Base-by-base conservation (phyloP, 2,329 filamentous ascomycete species). In the Cadophora sp. region DNA sequence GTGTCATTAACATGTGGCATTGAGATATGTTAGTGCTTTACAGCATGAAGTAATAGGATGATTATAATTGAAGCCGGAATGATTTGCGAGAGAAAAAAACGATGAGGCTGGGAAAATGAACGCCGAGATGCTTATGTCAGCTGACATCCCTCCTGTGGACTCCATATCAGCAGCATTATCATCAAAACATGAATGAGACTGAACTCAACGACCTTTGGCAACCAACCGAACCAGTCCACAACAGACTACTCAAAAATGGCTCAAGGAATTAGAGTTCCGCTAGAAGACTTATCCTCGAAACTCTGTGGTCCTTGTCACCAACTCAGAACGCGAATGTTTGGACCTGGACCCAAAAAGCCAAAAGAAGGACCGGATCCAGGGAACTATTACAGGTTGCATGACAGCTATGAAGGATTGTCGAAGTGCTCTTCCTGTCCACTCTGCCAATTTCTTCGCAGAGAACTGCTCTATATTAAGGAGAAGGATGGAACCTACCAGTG, bases 251-350 rank as follows among this genome's bases (percentile, higher is more conserved):
- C 13, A 51, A 30, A 3, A 3, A 51, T 51, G 48, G 48, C 48
- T 18, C 22, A 30, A 18, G 22, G 4, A 22, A 51, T 14, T 16
- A 51, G 16, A 27, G 16, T 7, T 20, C 22, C 22, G 22, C 48
- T 27, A 20, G 48, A 16, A 27, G 48, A 51, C 48, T 24, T 51
- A 11, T 51, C 48, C 14, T 51, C 48, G 18, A 30, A 51, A 24
- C 22, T 51, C 27, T 51, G 48, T 51, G 48, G 48, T 18, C 48
- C 48, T 51, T 51, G 48, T 24, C 27, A 51, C 48, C 27, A 51
- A 27, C 13, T 30, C 22, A 51, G 48, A 51, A 51, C 48, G 27
- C 48, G 48, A 30, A 51, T 51, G 48, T 51, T 51, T 14, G 48
- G 22, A n/a, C 48, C 48, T 14, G 48, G 22, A n/a, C 48, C 48